These are phyloP conservation scores for Amaranthus tricolor DNA, from an alignment of 179 eudicot genomes.

Conservation along the genomic window DNA sequence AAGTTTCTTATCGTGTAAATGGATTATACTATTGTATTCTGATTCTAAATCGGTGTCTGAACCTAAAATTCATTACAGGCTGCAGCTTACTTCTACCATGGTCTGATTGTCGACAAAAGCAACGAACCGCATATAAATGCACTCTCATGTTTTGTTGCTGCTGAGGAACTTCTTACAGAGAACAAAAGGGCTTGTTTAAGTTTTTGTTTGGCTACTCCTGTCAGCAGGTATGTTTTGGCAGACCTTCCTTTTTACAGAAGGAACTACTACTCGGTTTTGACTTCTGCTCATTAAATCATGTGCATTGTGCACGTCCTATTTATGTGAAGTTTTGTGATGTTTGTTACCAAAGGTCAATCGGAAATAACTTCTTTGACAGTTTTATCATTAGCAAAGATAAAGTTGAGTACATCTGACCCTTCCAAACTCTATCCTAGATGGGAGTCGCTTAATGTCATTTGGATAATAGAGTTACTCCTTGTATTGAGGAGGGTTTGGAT, in stretches of 20 bases:
- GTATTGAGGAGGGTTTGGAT: too few relatives aligned
- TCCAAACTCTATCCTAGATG: too few relatives aligned
- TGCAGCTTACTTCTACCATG: constrained; percentile 88
- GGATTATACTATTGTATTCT: background rate
- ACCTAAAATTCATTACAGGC: constrained; percentile 39
- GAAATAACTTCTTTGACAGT: too few relatives aligned
- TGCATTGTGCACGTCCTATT: too few relatives aligned
- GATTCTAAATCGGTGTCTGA: background rate
- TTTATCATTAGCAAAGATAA: too few relatives aligned
- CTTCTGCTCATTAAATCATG: too few relatives aligned
- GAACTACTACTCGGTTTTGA: background rate
- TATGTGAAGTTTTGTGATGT: too few relatives aligned
- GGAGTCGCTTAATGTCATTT: too few relatives aligned
- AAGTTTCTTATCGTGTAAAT: background rate
- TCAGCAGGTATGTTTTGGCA: constrained; percentile 57
- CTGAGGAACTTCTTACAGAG: constrained; percentile 67
- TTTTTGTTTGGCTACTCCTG: constrained; percentile 74
- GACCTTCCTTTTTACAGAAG: background rate
- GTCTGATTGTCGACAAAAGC: constrained; percentile 75
- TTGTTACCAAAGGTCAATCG: too few relatives aligned
- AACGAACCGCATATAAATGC: constrained; percentile 67
- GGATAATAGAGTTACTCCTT: too few relatives aligned
- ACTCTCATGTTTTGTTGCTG: constrained; percentile 67
- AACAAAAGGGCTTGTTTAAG: constrained; percentile 81
- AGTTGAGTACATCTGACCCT: too few relatives aligned